Percentiles rank a stretch among this genome's conserved stretches.
Evolutionary conservation across 352 stramenopile species (phyloP).

Genomic region (Saprolegnia diclina): DNA sequence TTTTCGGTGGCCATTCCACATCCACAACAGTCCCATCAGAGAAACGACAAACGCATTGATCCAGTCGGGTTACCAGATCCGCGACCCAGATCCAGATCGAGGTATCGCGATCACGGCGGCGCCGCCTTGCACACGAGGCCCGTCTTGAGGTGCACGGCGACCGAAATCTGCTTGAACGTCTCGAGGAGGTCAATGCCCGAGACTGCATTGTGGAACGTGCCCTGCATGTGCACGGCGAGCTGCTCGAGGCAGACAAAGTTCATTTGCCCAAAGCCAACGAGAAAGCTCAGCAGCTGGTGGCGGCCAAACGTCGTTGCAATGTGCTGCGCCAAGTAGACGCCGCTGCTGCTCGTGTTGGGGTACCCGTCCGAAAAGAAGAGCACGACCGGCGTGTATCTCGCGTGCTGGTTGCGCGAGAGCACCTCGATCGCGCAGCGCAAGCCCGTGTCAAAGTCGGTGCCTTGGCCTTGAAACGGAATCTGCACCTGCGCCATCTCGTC

Average conservation of each 20-base stretch:
- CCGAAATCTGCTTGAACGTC: slow-evolving; percentile 72
- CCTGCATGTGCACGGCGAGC: slow-evolving; percentile 49
- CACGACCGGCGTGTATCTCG: slow-evolving; percentile 54
- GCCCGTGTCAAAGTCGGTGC: slow-evolving; percentile 48
- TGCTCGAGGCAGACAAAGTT: slow-evolving; percentile 55
- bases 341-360: slow-evolving; percentile 38
- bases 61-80: too few relatives aligned
- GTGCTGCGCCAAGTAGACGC: slow-evolving; percentile 43
- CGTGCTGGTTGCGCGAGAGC: slow-evolving; percentile 56
- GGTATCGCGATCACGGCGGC: too few relatives aligned
- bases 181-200: slow-evolving; percentile 59
- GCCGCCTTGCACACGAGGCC: slow-evolving; percentile 34
- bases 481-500: slow-evolving; percentile 32
- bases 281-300: slow-evolving; percentile 54
- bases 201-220: slow-evolving; percentile 54
- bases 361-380: slow-evolving; percentile 79
- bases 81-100: too few relatives aligned
- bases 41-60: too few relatives aligned
- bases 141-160: slow-evolving; percentile 51
- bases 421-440: slow-evolving; percentile 57
- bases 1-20: too few relatives aligned
- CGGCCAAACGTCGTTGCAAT: slow-evolving; percentile 51
- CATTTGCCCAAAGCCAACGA: slow-evolving; percentile 64
- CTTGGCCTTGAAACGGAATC: slow-evolving; percentile 39
- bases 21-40: too few relatives aligned